Conservation (phyloP, 1,284 basidiomycete genomes). For the Ceratobasidium sp. region DNA sequence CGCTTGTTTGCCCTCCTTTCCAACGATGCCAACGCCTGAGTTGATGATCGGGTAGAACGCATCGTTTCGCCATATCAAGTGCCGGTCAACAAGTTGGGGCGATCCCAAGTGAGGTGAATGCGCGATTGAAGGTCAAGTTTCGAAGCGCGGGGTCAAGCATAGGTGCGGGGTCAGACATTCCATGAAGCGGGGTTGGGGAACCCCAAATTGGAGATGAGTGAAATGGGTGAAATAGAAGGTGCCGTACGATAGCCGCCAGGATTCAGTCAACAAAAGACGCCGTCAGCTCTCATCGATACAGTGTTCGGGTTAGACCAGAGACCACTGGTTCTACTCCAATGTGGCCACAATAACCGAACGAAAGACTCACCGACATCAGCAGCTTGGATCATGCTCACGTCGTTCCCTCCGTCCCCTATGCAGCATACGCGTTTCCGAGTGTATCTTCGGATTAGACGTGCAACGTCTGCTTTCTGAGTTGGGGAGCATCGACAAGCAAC, state of each 20-base stretch:
- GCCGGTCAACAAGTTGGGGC: constrained; percentile 16
- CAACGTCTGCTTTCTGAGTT: constrained; percentile 98
- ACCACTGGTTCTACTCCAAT: no score
- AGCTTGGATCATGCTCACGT: constrained; percentile 97
- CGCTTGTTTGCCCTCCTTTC: constrained; percentile 96
- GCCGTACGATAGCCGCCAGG: background rate
- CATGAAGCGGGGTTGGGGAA: constrained; percentile 22
- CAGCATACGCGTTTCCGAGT: constrained; percentile 98
- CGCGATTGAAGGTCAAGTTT: constrained; percentile 23
- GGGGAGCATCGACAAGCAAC: constrained; percentile 99
- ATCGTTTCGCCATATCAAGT: constrained; percentile 36
- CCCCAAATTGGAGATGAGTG: background rate
- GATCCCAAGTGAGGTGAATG: constrained; percentile 41
- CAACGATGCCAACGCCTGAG: constrained; percentile 90
- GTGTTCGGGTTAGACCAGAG: no score
- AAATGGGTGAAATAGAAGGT: constrained; percentile 1
- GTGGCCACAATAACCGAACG: no score
- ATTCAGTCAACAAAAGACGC: constrained; percentile 15
- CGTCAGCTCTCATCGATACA: constrained; percentile 38
- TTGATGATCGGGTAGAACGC: constrained; percentile 11
- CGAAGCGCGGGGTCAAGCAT: constrained; percentile 37
- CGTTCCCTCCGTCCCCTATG: constrained; percentile 96
- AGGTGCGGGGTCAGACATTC: constrained; percentile 42
- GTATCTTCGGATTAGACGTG: constrained; percentile 87
- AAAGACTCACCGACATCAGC: constrained; percentile 86